Evolutionary conservation across 1,139 yeast genomes (phyloP), one percentile per base, ranked within the genome.

Genomic region (Arxiozyma telluris): DNA sequence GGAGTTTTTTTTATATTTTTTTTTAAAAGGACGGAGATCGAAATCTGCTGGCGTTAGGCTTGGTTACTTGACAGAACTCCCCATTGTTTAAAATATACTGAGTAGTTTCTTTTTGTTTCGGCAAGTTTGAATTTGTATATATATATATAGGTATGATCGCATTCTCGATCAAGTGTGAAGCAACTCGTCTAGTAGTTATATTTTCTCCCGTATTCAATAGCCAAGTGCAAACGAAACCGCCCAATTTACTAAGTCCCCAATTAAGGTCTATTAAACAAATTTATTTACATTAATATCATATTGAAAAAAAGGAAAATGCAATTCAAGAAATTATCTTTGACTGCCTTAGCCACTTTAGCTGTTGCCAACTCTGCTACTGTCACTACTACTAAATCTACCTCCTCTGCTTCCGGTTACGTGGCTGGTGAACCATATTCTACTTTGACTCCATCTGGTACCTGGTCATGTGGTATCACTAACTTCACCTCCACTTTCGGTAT

Each of bases 401-500:
- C 70, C 50, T 74, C 71, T 62, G 63, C 73, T 43, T 75, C 81
- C 43, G 77, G 75, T 64, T 76, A 75, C 68, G 58, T 76, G 55
- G 34, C 54, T 21, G 60, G 65, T 57, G 56, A 61, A 47, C 62
- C 71, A 50, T 72, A 72, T 73, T 60, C 73, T 52, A 71, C 74
- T 52, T 62, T 71, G 62, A 70, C 74, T 20, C 73, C 74, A 59
- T 57, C 63, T 21, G 63, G 65, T 41, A 63, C 74, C 30, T 67
- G 65, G 59, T 63, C 66, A 51, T 58, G 71, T 51, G 75, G 71
- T 63, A 63, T 73, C 50, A 75, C 81, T 43, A 76, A 75, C 65
- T 76, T 74, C 68, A 59, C 76, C 25, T 66, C 72, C 50, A 64
- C 67, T 50, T 80, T 80, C 64, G 83, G 83, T 66, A 76, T 77